Evolutionary conservation across 176 grass and related monocot genomes (phyloP).

Genomic region (Avena insularis): DNA sequence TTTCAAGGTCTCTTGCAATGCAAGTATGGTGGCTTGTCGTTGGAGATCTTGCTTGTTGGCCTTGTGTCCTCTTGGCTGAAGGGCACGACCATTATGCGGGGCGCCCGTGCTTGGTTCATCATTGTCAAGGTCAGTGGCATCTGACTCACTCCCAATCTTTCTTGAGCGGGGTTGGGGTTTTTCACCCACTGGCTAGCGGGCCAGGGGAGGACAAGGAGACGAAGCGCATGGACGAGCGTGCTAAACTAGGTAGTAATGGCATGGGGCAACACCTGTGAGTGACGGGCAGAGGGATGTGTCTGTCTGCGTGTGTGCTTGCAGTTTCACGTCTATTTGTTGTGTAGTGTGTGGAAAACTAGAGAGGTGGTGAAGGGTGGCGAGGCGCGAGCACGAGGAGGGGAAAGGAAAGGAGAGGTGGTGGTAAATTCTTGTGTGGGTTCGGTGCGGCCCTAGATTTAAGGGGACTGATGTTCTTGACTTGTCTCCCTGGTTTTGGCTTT

Average conservation of each 20-base stretch:
- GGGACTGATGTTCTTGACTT: constrained; percentile 27
- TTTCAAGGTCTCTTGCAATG: no score
- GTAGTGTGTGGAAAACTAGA: neutral
- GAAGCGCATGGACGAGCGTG: no score
- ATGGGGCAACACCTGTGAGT: neutral
- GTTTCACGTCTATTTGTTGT: constrained; percentile 15
- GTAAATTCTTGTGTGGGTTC: constrained; percentile 54
- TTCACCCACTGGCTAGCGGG: no score
- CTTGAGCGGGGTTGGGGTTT: no score
- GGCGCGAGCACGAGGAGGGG: neutral
- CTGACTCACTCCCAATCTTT: no score
- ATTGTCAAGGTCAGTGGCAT: no score
- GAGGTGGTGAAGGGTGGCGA: neutral
- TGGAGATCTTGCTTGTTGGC: no score
- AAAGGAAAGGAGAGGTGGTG: neutral
- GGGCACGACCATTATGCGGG: no score
- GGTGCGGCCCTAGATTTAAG: constrained; percentile 48
- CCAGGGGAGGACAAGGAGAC: no score
- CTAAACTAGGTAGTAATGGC: constrained; percentile 37
- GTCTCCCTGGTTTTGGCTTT: neutral
- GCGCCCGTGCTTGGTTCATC: no score
- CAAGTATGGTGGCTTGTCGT: no score
- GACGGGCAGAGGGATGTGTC: neutral
- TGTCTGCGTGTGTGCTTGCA: neutral
- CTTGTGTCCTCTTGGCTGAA: no score